Percentiles rank a stretch among this genome's conserved stretches.
phyloP scores from a whole-genome alignment of 345 rosid genomes.

The Citrus sp. region DNA sequence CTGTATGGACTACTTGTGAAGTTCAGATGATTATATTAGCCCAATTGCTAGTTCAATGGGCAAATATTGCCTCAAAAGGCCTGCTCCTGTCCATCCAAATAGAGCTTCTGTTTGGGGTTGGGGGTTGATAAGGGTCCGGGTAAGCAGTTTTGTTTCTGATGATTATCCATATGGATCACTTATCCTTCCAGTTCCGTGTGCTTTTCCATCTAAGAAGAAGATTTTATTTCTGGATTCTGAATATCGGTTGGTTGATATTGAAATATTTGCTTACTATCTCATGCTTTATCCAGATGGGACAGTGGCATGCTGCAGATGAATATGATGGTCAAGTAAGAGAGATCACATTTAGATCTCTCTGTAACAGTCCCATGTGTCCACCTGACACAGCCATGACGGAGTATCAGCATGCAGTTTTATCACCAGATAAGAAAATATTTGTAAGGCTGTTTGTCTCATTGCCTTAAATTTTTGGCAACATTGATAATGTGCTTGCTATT shows the following conservation, averaged over 20 bases:
- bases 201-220: not conserved
- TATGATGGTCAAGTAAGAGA: constrained; percentile 98
- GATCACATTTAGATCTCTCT: constrained; percentile 72
- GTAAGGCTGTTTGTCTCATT: constrained; percentile 31
- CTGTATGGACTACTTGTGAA: not conserved
- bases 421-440: constrained; percentile 72
- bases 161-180: not conserved
- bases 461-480: not conserved
- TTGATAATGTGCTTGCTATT: not conserved
- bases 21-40: not conserved
- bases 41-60: not conserved
- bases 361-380: constrained; percentile 98
- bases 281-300: constrained; percentile 67
- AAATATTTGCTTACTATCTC: constrained; percentile 2
- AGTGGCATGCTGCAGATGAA: constrained; percentile 87
- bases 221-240: not conserved
- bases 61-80: not conserved
- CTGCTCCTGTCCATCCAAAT: not conserved
- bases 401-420: constrained; percentile 75
- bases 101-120: not conserved
- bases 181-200: not conserved
- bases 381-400: constrained; percentile 98
- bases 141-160: not conserved
- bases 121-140: not conserved
- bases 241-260: not conserved